phyloP scores from a whole-genome alignment of 192 early-diverging fungal genomes.

The Anaeromyces robustus region DNA sequence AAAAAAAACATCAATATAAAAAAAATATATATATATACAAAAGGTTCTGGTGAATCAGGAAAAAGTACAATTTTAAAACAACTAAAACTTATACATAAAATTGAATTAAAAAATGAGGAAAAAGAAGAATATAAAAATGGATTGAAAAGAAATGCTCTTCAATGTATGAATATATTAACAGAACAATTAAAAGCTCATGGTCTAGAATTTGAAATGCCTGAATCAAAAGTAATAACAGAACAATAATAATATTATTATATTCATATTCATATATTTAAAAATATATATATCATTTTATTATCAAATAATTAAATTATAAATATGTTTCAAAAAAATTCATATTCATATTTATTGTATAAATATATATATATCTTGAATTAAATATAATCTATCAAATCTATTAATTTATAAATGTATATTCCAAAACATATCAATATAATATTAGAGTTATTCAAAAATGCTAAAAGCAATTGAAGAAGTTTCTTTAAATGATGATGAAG shows the following conservation, averaged over 20 bases:
- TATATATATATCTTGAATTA: no score
- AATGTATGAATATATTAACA: slow-evolving; percentile 1
- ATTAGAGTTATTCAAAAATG: not conserved
- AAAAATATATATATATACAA: not conserved
- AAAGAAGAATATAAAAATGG: not conserved
- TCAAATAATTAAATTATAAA: no score
- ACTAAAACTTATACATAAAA: slow-evolving; percentile 2
- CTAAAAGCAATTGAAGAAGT: not conserved
- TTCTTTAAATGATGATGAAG: not conserved
- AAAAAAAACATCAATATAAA: no score
- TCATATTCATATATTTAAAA: no score
- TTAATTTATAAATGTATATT: no score
- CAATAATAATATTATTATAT: not conserved
- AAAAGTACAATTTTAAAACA: slow-evolving; percentile 2
- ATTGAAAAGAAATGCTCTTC: not conserved
- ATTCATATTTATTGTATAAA: no score
- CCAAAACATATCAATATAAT: no score
- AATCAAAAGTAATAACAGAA: not conserved
- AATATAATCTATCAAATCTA: no score
- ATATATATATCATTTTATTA: no score
- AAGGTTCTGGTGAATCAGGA: not conserved
- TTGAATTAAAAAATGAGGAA: not conserved
- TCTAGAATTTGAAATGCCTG: not conserved
- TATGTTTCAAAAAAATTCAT: no score
- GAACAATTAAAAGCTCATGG: not conserved